Evolutionary conservation across 2,329 filamentous ascomycete species (phyloP).

Genomic region (Dothideomycetes sp.): DNA sequence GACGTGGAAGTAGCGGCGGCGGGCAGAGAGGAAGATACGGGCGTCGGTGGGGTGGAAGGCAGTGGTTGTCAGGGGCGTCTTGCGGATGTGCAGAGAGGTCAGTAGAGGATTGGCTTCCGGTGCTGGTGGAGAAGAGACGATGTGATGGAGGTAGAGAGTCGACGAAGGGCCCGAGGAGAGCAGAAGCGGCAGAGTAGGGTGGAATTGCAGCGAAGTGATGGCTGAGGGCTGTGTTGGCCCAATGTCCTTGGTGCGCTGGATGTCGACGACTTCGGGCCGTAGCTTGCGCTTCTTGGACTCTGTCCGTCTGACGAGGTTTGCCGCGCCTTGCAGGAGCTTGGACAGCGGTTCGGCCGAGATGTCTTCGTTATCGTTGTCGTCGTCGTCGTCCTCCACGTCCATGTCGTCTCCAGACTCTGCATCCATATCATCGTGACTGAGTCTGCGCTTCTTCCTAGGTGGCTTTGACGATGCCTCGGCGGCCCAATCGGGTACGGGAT

Average conservation of each 20-base stretch:
- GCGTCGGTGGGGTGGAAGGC: conserved; percentile 64
- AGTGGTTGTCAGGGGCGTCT: conserved; percentile 75
- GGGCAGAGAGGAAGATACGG: conserved; percentile 79
- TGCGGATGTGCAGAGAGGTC: conserved; percentile 78
- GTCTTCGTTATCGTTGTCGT: conserved; percentile 27
- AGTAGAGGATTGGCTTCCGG: conserved; percentile 76
- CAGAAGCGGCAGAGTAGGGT: conserved; percentile 78
- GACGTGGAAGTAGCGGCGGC: conserved; percentile 83
- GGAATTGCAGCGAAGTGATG: conserved; percentile 78
- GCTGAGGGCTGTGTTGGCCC: conserved; percentile 65
- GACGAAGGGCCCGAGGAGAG: conserved; percentile 81
- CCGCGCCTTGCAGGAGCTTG: conserved; percentile 65
- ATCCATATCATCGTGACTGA: conserved; percentile 39
- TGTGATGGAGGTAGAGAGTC: conserved; percentile 80
- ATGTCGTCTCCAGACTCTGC: conserved; percentile 50
- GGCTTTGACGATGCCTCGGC: conserved; percentile 33
- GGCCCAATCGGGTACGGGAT: conserved; percentile 55
- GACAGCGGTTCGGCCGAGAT: conserved; percentile 69
- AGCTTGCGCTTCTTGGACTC: conserved; percentile 60
- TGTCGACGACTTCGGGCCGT: conserved; percentile 78
- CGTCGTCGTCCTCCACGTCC: conserved; percentile 30
- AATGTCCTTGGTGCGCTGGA: conserved; percentile 81
- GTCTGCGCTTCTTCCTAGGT: conserved; percentile 40
- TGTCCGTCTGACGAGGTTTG: conserved; percentile 49
- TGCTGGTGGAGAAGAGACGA: conserved; percentile 61